Conservation (phyloP, 2,329 filamentous ascomycete genomes). For the Pseudovirgaria hyperparasitica region DNA sequence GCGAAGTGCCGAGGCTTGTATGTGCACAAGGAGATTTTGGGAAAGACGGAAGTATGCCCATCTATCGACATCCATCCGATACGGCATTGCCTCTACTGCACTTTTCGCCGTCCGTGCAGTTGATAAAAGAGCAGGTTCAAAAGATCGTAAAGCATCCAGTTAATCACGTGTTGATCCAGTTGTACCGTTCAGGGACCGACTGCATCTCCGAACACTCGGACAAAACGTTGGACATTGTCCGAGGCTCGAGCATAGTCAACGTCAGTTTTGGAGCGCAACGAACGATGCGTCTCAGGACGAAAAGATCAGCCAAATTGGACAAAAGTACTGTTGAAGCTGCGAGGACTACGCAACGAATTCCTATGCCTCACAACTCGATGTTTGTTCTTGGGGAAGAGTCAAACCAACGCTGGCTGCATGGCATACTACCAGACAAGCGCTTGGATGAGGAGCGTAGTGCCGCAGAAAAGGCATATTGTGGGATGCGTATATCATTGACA, state of each 20-base stretch:
- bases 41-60: slow-evolving; percentile 60
- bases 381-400: slow-evolving; percentile 70
- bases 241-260: slow-evolving; percentile 75
- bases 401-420: slow-evolving; percentile 81
- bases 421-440: slow-evolving; percentile 81
- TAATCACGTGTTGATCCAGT: slow-evolving; percentile 87
- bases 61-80: slow-evolving; percentile 93
- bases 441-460: slow-evolving; percentile 50
- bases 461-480: slow-evolving; percentile 58
- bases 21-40: slow-evolving; percentile 70
- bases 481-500: slow-evolving; percentile 79
- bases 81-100: slow-evolving; percentile 65
- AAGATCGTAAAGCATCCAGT: slow-evolving; percentile 61
- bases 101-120: slow-evolving; percentile 61
- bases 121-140: slow-evolving; percentile 58
- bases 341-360: slow-evolving; percentile 49
- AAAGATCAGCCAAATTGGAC: slow-evolving; percentile 36
- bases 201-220: slow-evolving; percentile 96
- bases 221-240: slow-evolving; percentile 84
- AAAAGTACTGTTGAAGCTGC: slow-evolving; percentile 24
- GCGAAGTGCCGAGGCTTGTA: slow-evolving; percentile 81
- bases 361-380: slow-evolving; percentile 78
- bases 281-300: slow-evolving; percentile 80
- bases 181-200: slow-evolving; percentile 80
- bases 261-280: slow-evolving; percentile 85